Base-by-base conservation (phyloP, 2,329 filamentous ascomycete genomes). In the Neophaeococcomyces mojaviensis region DNA sequence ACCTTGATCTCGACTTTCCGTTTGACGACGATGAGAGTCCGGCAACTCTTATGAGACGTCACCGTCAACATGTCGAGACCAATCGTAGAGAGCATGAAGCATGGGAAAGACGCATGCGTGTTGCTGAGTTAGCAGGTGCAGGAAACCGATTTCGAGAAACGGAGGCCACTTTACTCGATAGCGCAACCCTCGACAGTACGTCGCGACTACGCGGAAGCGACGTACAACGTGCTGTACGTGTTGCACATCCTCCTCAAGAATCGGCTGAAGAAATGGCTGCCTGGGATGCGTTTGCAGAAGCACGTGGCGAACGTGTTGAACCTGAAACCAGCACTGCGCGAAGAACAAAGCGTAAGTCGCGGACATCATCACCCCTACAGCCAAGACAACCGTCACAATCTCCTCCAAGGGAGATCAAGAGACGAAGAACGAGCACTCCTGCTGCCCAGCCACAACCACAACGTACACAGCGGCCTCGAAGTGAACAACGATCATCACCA, bases 211-310 rank as follows among this genome's bases (percentile, higher is more conserved):
- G 10, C 24, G 24, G 24, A 28, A 28, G 24, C 24, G 24, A 28
- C 10, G 24, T 28, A 10, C 24, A 28, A 28, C 24, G 24, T 10
- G 24, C 24, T 28, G 24, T 10, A 10, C 24, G 24, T 10, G 10
- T 28, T 28, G 24, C 24, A 28, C 24, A 28, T 10, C 49, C 63
- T 13, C 76, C 80, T 34, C 78, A 79, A 31, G 86, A 94, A 64
- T 85, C 84, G 6, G 70, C 82, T 34, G 88, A 95, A 56, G 88
- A 94, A 64, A 74, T 84, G 44, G 76, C 81, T 48, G 88, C 90
- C 3, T 96, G 90, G 92, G 87, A 88, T 51, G 88, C 86, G 16
- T 82, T 97, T 52, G 89, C 96, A 56, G 86, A 83, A 62, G 88
- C 86, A 35, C 78, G 87, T 53, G 83, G 89, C 50, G 75, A 78